Base-by-base conservation (phyloP, 129 eudicot genomes). In the Mikania micrantha region DNA sequence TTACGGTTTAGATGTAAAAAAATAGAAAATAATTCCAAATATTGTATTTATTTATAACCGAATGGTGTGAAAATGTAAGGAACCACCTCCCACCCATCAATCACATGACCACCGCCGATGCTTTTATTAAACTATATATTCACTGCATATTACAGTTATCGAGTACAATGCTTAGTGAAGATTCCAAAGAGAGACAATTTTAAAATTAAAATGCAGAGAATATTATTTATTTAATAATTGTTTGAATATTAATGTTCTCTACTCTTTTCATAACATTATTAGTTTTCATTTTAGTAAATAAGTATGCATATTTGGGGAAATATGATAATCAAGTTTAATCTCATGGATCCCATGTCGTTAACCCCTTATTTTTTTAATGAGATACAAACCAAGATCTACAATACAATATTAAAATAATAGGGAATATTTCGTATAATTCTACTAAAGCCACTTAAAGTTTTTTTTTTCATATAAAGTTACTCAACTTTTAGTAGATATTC, bases 71-170 rank as follows among this genome's bases (percentile, higher is more conserved):
- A 76, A 64, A 73, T 28, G 69, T 67, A 71, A 72, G 70, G 77
- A 72, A 77, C 78, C 83, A 69, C 74, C 77, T 65, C 80, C 65
- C 17, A 40, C 83, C 50, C n/a, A n/a, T n/a, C n/a, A n/a, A 79
- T 84, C 90, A 84, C 90, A 79, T 87, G 95, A 84, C 82, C 90
- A 84, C 85, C 76, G 85, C 81, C 85, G 83, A 82, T 85, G 50
- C 84, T 40, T 64, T 77, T 35, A 44, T 31, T 50, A 20, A 22
- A 45, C 12, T 17, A 25, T 69, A 61, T 59, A 24, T 60, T 66
- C 15, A 24, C 70, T 31, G 75, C 65, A 57, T 21, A 40, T 21
- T 66, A 60, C 66, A 71, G 68, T 67, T 62, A 77, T 70, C 71
- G 76, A 70, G 71, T 40, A 13, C 27, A 27, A 49, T 70, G 71